phyloP scores from a whole-genome alignment of 352 stramenopile genomes.

The Phytophthora vignae region DNA sequence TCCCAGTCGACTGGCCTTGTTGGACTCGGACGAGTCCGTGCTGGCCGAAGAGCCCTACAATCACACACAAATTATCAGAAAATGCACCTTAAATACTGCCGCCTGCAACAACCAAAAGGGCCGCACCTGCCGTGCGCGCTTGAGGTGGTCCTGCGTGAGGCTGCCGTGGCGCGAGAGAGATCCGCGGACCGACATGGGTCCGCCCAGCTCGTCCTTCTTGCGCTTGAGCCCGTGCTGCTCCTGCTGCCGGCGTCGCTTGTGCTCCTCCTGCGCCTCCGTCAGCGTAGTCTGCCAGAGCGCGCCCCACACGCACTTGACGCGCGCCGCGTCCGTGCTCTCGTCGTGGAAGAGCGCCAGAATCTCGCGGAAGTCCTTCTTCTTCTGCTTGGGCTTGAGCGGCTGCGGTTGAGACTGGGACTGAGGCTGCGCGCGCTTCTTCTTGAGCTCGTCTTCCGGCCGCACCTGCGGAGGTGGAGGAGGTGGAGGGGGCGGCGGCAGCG shows the following conservation, averaged over 20 bases:
- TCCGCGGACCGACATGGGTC: conserved; percentile 9
- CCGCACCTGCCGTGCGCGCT: conserved; percentile 66
- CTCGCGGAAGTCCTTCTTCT: conserved; percentile 74
- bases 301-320: conserved; percentile 44
- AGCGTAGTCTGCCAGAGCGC: conserved; percentile 60
- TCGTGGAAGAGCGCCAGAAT: conserved; percentile 73
- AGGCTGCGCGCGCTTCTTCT: conserved; percentile 29
- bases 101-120: not conserved
- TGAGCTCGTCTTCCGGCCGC: too few species aligned
- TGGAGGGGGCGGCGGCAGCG: conserved; percentile 40
- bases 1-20: conserved; percentile 58
- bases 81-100: not conserved
- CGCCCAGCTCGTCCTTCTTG: conserved; percentile 40
- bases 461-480: too few species aligned
- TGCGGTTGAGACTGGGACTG: conserved; percentile 23
- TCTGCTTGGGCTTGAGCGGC: conserved; percentile 28
- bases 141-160: conserved; percentile 47
- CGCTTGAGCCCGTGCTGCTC: conserved; percentile 42
- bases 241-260: conserved; percentile 51
- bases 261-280: conserved; percentile 69
- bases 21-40: conserved; percentile 59
- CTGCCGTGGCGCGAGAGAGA: conserved; percentile 24
- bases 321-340: conserved; percentile 22
- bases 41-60: conserved; percentile 42
- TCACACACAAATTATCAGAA: conserved; percentile 11